Percentiles rank a stretch among this genome's conserved stretches.
Conservation (phyloP, 208 protist genomes). For the Phytomonas serpens region DNA sequence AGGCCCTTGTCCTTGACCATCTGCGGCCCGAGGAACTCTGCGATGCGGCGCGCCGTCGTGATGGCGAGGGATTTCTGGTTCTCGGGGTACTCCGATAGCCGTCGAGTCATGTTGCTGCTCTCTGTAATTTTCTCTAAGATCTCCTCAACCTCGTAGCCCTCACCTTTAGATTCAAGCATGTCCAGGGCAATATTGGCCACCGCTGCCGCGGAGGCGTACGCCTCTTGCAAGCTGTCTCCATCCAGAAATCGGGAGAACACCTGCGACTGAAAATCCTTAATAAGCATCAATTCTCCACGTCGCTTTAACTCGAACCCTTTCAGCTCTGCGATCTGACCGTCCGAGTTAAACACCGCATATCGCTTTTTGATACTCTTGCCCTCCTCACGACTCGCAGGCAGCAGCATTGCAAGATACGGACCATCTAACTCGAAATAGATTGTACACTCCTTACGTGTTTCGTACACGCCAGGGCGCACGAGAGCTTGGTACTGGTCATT, state of each 20-base stretch:
- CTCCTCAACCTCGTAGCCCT: slow-evolving; percentile 91
- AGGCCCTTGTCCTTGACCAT: slow-evolving; percentile 98
- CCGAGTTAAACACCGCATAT: slow-evolving; percentile 99
- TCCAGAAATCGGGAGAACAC: slow-evolving; percentile 96
- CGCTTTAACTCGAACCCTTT: slow-evolving; percentile 99
- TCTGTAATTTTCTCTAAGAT: slow-evolving; percentile 98
- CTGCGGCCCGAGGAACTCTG: slow-evolving; percentile 97
- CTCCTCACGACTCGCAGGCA: slow-evolving; percentile 98
- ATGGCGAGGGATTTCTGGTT: slow-evolving; percentile 98
- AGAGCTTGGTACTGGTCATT: slow-evolving; percentile 98
- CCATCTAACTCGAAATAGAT: slow-evolving; percentile 99
- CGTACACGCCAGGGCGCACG: slow-evolving; percentile 57
- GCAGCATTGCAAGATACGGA: slow-evolving; percentile 99
- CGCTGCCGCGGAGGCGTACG: slow-evolving; percentile 94
- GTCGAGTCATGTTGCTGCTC: slow-evolving; percentile 94
- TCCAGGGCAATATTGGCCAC: slow-evolving; percentile 97
- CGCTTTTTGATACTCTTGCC: slow-evolving; percentile 98
- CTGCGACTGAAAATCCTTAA: slow-evolving; percentile 98
- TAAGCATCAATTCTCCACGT: slow-evolving; percentile 98
- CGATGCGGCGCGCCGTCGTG: slow-evolving; percentile 95
- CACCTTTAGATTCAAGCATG: slow-evolving; percentile 90
- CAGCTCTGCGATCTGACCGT: slow-evolving; percentile 97
- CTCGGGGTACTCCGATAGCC: slow-evolving; percentile 95
- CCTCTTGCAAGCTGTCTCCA: slow-evolving; percentile 92
- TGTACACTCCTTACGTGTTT: slow-evolving; percentile 90